Conservation (phyloP, 75 land plant genomes). For the Pinus tabuliformis region DNA sequence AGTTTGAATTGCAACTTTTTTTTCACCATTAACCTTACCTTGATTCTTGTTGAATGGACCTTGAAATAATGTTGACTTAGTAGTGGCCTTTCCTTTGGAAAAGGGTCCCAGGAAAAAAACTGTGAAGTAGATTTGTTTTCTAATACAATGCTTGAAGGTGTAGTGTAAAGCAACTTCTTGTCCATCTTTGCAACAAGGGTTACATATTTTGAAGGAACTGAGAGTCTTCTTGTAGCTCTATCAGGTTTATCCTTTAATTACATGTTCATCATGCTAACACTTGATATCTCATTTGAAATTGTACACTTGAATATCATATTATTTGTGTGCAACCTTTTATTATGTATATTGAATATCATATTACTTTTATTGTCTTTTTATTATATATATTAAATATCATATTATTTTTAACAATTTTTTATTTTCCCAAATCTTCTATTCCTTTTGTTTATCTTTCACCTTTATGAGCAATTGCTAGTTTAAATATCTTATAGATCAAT, state of each 20-base stretch:
- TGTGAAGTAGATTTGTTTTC: constrained; percentile 20
- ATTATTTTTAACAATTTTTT: no score
- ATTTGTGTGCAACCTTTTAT: no score
- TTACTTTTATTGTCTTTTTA: no score
- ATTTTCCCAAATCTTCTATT: no score
- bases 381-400: no score
- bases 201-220: constrained; percentile 40
- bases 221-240: constrained; percentile 54
- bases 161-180: constrained; percentile 8
- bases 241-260: constrained; percentile 41
- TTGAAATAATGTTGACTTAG: constrained; percentile 4
- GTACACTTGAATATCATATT: no score
- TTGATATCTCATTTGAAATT: no score
- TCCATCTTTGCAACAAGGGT: constrained; percentile 5
- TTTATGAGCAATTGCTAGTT: no score
- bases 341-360: no score
- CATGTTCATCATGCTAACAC: constrained; percentile 41
- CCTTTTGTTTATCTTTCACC: no score
- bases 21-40: constrained; percentile 13
- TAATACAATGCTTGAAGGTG: constrained; percentile 31
- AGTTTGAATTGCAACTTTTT: constrained; percentile 36
- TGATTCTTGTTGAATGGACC: constrained; percentile 11
- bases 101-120: constrained; percentile 1
- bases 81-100: background rate
- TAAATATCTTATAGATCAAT: no score